phyloP scores from a whole-genome alignment of 345 rosid genomes.

The Linum lewisii region DNA sequence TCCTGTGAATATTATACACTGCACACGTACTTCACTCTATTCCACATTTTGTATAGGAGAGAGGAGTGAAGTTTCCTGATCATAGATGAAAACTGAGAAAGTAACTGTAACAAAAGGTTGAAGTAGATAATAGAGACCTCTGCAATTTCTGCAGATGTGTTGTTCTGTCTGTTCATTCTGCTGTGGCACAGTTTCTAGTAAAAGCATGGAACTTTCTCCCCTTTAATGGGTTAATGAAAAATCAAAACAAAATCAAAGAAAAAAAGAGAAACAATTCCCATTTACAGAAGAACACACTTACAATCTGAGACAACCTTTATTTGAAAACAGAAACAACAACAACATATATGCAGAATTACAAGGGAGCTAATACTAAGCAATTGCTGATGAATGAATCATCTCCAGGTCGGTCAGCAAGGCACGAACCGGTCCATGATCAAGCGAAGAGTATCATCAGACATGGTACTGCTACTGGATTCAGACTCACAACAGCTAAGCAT shows the following conservation, averaged over 20 bases:
- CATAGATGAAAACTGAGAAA: too few relatives aligned
- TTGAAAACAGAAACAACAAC: too few relatives aligned
- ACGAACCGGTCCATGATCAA: constrained; percentile 82
- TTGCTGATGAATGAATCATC: neutral
- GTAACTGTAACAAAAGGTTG: neutral
- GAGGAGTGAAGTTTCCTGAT: neutral
- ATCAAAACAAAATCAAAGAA: neutral
- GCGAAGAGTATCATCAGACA: constrained; percentile 61
- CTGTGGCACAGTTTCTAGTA: too few relatives aligned
- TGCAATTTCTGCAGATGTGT: too few relatives aligned
- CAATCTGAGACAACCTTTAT: too few relatives aligned
- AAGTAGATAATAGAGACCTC: too few relatives aligned
- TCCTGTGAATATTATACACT: neutral
- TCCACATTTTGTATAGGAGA: neutral
- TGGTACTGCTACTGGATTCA: constrained; percentile 14
- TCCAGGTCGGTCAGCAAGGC: constrained; percentile 36
- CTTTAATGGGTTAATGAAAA: too few relatives aligned
- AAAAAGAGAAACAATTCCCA: neutral
- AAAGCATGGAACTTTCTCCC: too few relatives aligned
- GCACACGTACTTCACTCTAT: too few relatives aligned
- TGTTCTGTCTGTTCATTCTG: too few relatives aligned
- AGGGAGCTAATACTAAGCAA: neutral
- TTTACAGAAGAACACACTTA: neutral
- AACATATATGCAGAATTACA: neutral
- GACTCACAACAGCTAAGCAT: constrained; percentile 5